Evolutionary conservation across 2,329 filamentous ascomycete species (phyloP).

Genomic region (Talaromyces funiculosus): DNA sequence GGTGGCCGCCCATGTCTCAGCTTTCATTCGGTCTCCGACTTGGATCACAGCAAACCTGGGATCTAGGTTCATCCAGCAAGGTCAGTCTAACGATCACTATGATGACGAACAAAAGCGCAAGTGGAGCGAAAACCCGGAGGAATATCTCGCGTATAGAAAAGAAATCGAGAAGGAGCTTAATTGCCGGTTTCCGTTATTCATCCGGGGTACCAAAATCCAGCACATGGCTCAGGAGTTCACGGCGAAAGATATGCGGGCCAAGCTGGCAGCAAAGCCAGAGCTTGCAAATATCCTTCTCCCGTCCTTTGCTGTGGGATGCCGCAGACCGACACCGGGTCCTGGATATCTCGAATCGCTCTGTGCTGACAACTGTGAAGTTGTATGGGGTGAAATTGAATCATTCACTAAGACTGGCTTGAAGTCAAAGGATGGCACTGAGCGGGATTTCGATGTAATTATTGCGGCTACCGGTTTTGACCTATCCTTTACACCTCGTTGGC

Average conservation of each 20-base stretch:
- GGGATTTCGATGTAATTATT: conserved; percentile 36
- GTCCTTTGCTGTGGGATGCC: conserved; percentile 7
- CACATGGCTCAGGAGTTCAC: conserved; percentile 29
- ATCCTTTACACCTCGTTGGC: conserved; percentile 41
- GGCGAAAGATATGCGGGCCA: conserved; percentile 15
- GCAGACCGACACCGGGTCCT: conserved; percentile 29
- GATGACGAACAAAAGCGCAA: conserved; percentile 15
- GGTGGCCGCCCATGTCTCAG: background rate
- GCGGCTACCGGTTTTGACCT: conserved; percentile 42
- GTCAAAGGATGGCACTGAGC: conserved; percentile 31
- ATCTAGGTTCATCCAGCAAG: too few relatives aligned
- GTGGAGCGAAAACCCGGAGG: conserved; percentile 17
- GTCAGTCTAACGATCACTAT: background rate
- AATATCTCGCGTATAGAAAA: conserved; percentile 23
- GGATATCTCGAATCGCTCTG: conserved; percentile 56
- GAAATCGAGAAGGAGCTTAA: conserved; percentile 25
- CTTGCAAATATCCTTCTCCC: conserved; percentile 9
- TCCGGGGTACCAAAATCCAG: conserved; percentile 44
- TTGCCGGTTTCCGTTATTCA: conserved; percentile 18
- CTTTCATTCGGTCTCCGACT: background rate
- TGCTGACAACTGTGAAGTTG: conserved; percentile 55
- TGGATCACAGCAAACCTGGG: conserved; percentile 15
- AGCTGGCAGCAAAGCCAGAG: conserved; percentile 13
- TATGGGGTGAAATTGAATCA: conserved; percentile 42
- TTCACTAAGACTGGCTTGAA: conserved; percentile 39